phyloP scores from a whole-genome alignment of 106 monocot species.

The Acanthochlamys bracteata region DNA sequence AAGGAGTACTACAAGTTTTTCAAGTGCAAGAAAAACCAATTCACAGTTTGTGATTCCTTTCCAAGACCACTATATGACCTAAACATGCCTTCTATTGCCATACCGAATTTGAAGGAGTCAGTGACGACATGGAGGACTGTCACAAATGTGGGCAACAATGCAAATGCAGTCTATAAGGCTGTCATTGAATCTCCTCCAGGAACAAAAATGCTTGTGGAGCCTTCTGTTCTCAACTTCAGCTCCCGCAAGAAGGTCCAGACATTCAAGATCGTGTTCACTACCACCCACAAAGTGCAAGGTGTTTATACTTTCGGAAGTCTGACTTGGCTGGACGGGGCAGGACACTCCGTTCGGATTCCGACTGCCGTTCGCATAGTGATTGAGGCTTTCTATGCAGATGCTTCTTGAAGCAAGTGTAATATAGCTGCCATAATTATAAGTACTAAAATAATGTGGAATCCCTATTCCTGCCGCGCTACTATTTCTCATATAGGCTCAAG shows the following conservation, averaged over 20 bases:
- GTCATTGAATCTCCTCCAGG: constrained; percentile 30
- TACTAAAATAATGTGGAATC: no score
- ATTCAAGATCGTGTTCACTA: constrained; percentile 25
- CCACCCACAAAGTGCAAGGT: constrained; percentile 22
- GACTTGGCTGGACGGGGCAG: constrained; percentile 28
- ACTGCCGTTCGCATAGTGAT: constrained; percentile 33
- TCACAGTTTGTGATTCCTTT: constrained; percentile 7
- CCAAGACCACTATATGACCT: constrained; percentile 12
- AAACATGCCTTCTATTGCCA: constrained; percentile 48
- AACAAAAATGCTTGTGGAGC: constrained; percentile 34
- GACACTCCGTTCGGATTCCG: constrained; percentile 40
- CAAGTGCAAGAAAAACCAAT: constrained; percentile 17
- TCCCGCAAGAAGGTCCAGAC: not conserved
- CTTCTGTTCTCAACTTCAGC: constrained; percentile 27
- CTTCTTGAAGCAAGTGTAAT: no score
- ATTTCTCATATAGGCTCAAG: no score
- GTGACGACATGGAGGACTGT: constrained; percentile 32
- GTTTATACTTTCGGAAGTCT: constrained; percentile 49
- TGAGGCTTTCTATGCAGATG: constrained; percentile 32
- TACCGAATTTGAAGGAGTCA: constrained; percentile 34
- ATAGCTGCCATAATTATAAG: no score
- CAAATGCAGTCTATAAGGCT: constrained; percentile 23
- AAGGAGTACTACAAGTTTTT: constrained; percentile 45
- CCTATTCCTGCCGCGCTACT: no score
- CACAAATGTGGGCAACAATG: constrained; percentile 42